Evolutionary conservation across 441 rosid species (phyloP).

Genomic region (Erodium moschatum): DNA sequence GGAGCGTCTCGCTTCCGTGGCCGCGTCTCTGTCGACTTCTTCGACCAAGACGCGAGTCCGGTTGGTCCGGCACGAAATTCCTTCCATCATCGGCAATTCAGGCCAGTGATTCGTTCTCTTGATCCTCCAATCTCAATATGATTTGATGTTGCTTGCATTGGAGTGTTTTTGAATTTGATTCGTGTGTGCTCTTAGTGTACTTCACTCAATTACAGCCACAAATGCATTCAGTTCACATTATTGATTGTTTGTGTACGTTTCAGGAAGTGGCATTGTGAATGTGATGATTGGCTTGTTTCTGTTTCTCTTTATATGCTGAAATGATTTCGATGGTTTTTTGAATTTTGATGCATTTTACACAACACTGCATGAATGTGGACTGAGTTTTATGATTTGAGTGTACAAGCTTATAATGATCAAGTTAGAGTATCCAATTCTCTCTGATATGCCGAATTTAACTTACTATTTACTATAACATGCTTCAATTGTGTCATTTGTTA

Average conservation of each 20-base stretch:
- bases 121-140: background rate
- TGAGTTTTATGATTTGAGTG: background rate
- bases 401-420: background rate
- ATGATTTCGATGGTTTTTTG: background rate
- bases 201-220: background rate
- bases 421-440: background rate
- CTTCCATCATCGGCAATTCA: constrained; percentile 36
- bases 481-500: background rate
- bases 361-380: background rate
- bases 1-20: constrained; percentile 49
- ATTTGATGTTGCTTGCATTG: background rate
- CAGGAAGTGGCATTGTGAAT: background rate
- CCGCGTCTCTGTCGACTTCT: constrained; percentile 45
- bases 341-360: background rate
- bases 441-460: background rate
- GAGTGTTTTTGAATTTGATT: background rate
- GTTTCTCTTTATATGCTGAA: background rate
- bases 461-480: background rate
- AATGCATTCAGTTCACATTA: background rate
- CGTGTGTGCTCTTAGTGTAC: background rate
- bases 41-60: constrained; percentile 55
- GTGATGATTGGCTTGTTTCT: background rate
- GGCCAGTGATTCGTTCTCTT: constrained; percentile 28
- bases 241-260: background rate
- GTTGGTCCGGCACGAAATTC: constrained; percentile 63